These are phyloP conservation scores for Trichoderma atroviride DNA, from an alignment of 2,329 filamentous ascomycete genomes.

Conservation along the genomic window DNA sequence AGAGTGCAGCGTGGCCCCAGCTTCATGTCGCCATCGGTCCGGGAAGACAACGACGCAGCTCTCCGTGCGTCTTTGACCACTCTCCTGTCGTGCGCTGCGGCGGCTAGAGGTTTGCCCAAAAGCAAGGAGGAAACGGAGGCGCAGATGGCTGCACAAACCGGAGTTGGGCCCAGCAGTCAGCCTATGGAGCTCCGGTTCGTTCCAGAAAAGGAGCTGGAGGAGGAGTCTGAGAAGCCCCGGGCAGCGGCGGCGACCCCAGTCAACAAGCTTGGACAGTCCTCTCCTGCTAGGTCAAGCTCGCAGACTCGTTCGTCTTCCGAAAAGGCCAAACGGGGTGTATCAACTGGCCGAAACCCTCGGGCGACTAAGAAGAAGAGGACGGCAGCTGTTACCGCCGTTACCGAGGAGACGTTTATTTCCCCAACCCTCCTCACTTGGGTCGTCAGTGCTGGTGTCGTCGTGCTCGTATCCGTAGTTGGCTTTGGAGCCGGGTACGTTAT, in stretches of 20 bases:
- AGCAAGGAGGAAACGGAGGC: conserved; percentile 51
- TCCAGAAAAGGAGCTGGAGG: conserved; percentile 62
- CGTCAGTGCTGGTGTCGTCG: conserved; percentile 67
- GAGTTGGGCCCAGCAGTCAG: conserved; percentile 52
- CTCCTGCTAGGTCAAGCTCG: conserved; percentile 39
- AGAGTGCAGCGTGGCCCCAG: conserved; percentile 54
- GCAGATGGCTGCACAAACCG: conserved; percentile 39
- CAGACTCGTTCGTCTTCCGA: conserved; percentile 39
- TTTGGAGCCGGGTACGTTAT: conserved; percentile 71
- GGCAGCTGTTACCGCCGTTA: conserved; percentile 38
- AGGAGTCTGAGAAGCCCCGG: conserved; percentile 35
- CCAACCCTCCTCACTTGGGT: conserved; percentile 67
- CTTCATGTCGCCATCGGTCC: conserved; percentile 73
- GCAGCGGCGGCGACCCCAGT: conserved; percentile 30
- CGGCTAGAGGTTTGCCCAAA: conserved; percentile 80
- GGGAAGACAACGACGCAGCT: conserved; percentile 89
- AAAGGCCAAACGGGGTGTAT: conserved; percentile 54
- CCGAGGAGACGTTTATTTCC: conserved; percentile 51
- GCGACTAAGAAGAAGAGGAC: conserved; percentile 63
- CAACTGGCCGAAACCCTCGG: conserved; percentile 46
- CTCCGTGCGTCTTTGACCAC: conserved; percentile 93
- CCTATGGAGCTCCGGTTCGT: conserved; percentile 63
- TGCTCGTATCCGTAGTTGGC: conserved; percentile 68
- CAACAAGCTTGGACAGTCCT: conserved; percentile 35
- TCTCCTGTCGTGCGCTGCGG: conserved; percentile 89